A percentile compares a stretch with the other conserved stretches of the same genome.
Conservation (phyloP, 1,139 yeast genomes). For the Taphrina deformans region DNA sequence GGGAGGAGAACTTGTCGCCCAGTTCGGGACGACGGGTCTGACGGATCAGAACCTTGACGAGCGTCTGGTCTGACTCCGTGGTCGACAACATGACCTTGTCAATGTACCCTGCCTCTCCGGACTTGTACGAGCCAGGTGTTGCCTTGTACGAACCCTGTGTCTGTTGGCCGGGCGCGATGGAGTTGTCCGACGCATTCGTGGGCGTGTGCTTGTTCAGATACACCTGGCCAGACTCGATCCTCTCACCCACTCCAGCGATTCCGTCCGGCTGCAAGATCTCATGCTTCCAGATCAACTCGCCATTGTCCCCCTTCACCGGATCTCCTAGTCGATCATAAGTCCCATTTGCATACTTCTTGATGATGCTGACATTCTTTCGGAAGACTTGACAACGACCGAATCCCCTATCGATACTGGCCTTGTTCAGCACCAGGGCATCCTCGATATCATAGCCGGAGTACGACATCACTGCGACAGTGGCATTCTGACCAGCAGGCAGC, state of each 20-base stretch:
- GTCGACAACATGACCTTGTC: constrained; percentile 98
- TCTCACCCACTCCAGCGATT: constrained; percentile 91
- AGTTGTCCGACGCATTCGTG: constrained; percentile 73
- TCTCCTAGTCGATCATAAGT: constrained; percentile 78
- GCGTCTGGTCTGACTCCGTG: constrained; percentile 90
- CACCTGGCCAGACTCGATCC: constrained; percentile 87
- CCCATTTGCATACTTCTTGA: constrained; percentile 90
- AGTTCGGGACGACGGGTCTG: constrained; percentile 97
- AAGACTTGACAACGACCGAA: constrained; percentile 98
- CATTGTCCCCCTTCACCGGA: constrained; percentile 46
- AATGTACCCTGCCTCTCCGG: constrained; percentile 91
- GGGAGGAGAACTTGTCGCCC: constrained; percentile 94
- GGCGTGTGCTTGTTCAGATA: constrained; percentile 93
- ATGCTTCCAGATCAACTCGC: constrained; percentile 82
- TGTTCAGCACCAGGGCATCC: constrained; percentile 93
- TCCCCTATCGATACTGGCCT: constrained; percentile 91
- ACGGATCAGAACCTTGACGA: constrained; percentile 84
- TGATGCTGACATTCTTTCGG: constrained; percentile 81
- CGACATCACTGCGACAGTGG: constrained; percentile 98
- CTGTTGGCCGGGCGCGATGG: constrained; percentile 43
- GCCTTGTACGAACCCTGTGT: constrained; percentile 67
- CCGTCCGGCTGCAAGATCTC: constrained; percentile 91
- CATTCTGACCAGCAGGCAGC: constrained; percentile 98
- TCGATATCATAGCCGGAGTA: constrained; percentile 99
- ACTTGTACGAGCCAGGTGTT: constrained; percentile 86